Base-by-base conservation (phyloP, 331 rosid genomes). In the Cydonia oblonga region DNA sequence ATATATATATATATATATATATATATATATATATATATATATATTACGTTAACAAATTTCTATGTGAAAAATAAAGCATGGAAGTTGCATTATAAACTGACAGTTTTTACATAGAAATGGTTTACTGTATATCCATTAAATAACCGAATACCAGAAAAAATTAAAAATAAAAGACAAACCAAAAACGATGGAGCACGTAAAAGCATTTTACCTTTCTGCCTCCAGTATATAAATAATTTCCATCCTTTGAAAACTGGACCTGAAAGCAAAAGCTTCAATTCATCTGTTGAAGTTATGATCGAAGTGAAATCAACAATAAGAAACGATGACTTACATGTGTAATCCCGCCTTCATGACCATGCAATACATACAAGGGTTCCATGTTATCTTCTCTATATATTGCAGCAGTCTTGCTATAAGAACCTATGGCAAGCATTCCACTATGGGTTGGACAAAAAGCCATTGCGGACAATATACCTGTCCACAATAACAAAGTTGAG, bases 261-360 rank as follows among this genome's bases (percentile, higher is more conserved):
- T 93, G 96, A 67, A 81, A 71, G 56, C 61, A 78, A 72, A 71
- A 33, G 68, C 5, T 9, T 66, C 65, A 29, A 38, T 46, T 75
- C 71, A 72, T 51, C 63, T 76, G 54, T 53, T 32, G 12, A 76
- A 77, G 49, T 49, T 72, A 62, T 54, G 11, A 82, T 38, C 40
- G 63, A 72, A 67, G 75, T 38, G 18, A 72, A 74, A 66, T 25
- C 32, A 71, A 76, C 38, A 35, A 77, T 49, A 70, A 70, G 72
- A 53, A 80, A 83, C 32, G 25, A 78, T 68, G 67, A 85, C 97
- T 80, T 89, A 91, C 98, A 85, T 93, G 98, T 63, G 98, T 93
- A 75, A 93, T 62, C 68, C 98, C 98, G 20, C 98, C 98, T 89
- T 93, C 96, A 74, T 91, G 98, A 62, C 98, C 98, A 76, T 93